Evolutionary conservation across 176 grass and related monocot species (phyloP).

Genomic region (Neostapfia colusana): DNA sequence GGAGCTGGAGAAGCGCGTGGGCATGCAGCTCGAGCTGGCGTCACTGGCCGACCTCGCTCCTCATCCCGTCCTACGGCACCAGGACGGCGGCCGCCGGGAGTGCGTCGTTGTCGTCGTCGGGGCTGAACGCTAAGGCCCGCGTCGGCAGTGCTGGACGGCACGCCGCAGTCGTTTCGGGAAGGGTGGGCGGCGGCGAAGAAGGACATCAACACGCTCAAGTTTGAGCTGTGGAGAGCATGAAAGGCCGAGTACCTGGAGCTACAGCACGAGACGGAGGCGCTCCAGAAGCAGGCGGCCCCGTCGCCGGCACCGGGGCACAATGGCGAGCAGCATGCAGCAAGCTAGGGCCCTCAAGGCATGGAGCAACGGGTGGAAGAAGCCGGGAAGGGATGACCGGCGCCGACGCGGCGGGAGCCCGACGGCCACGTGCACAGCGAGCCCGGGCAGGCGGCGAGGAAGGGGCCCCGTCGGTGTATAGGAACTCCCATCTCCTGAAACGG

Average conservation of each 20-base stretch:
- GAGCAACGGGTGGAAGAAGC: conserved; percentile 81
- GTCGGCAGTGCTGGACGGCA: conserved; percentile 92
- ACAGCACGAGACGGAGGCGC: conserved; percentile 84
- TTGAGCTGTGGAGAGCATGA: conserved; percentile 97
- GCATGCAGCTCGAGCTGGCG: conserved; percentile 96
- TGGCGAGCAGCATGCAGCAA: too few species aligned
- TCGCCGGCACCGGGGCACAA: conserved; percentile 24
- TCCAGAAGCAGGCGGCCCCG: conserved; percentile 63
- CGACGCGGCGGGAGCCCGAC: conserved; percentile 44
- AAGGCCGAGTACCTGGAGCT: conserved; percentile 97
- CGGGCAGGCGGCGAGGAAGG: conserved; percentile 61
- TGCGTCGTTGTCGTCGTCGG: conserved; percentile 22
- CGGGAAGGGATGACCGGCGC: conserved; percentile 69
- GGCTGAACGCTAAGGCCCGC: conserved; percentile 66
- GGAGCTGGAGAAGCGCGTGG: conserved; percentile 93
- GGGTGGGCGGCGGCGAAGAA: conserved; percentile 93
- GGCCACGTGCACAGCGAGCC: conserved; percentile 10
- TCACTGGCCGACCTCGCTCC: conserved; percentile 54
- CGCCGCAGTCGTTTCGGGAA: conserved; percentile 95
- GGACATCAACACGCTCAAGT: conserved; percentile 99
- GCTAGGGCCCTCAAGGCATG: conserved; percentile 53
- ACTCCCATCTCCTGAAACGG: conserved; percentile 82
- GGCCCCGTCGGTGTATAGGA: conserved; percentile 85
- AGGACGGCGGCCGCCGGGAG: conserved; percentile 13
- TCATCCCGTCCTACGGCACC: conserved; percentile 75